Conservation (phyloP, 2,329 filamentous ascomycete genomes). For the Curvularia lunata region DNA sequence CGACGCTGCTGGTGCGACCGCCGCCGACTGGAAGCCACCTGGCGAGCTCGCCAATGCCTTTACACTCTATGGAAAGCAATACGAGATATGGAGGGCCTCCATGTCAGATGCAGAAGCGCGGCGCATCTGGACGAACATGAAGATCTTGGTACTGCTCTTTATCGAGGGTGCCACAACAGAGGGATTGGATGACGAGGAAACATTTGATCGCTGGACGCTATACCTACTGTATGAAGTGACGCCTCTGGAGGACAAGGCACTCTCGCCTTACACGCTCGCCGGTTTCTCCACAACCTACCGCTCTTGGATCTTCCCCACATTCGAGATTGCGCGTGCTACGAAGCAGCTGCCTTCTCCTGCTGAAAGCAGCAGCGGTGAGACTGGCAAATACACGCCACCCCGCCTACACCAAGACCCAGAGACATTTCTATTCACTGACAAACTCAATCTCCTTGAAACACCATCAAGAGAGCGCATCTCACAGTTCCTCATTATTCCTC, state of each 20-base stretch:
- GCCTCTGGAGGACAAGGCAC: constrained; percentile 33
- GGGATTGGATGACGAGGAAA: constrained; percentile 71
- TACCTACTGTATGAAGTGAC: constrained; percentile 69
- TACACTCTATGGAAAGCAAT: constrained; percentile 66
- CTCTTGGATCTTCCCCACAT: constrained; percentile 70
- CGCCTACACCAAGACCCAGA: constrained; percentile 38
- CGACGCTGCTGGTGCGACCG: constrained; percentile 26
- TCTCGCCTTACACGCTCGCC: constrained; percentile 71
- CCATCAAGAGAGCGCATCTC: constrained; percentile 85
- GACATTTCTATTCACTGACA: constrained; percentile 39
- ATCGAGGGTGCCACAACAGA: constrained; percentile 92
- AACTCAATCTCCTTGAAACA: constrained; percentile 62
- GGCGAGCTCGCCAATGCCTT: constrained; percentile 74
- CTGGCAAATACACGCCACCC: constrained; percentile 47
- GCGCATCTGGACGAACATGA: constrained; percentile 77
- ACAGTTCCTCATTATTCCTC: constrained; percentile 89
- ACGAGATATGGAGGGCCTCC: constrained; percentile 83
- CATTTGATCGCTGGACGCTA: constrained; percentile 84
- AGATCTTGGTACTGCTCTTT: constrained; percentile 82
- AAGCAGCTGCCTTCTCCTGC: constrained; percentile 44
- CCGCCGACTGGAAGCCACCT: constrained; percentile 68
- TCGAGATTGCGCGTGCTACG: constrained; percentile 49
- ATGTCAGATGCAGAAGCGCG: constrained; percentile 73
- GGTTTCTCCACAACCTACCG: constrained; percentile 92
- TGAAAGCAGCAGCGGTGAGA: constrained; percentile 42